A percentile compares a stretch with the other conserved stretches of the same genome.
These are phyloP conservation scores for Clonostachys sp. DNA, from an alignment of 2,329 filamentous ascomycete species.

Conservation along the genomic window DNA sequence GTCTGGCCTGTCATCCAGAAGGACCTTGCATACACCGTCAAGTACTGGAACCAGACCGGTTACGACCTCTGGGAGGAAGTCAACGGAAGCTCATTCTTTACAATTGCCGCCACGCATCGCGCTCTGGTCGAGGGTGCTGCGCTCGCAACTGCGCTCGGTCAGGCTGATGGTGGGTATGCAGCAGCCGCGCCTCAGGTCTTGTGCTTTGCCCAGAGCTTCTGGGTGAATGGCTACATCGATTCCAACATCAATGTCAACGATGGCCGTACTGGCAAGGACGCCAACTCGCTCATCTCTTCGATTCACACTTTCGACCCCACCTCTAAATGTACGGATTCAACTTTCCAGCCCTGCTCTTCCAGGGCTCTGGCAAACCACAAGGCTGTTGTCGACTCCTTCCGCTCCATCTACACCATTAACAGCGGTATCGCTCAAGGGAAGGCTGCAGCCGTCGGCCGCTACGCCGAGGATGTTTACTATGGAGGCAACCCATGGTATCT, in stretches of 20 bases:
- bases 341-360: conserved; percentile 75
- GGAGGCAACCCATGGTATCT: conserved; percentile 82
- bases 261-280: conserved; percentile 64
- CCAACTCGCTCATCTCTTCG: conserved; percentile 62
- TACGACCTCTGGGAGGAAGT: conserved; percentile 87
- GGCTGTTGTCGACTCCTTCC: conserved; percentile 70
- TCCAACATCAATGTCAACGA: conserved; percentile 65
- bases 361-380: conserved; percentile 72
- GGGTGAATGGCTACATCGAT: conserved; percentile 59
- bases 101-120: conserved; percentile 59
- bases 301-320: conserved; percentile 68
- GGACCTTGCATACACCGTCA: conserved; percentile 69
- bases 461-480: conserved; percentile 70
- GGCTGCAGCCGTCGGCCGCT: conserved; percentile 61
- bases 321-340: conserved; percentile 60
- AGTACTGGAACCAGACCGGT: conserved; percentile 64
- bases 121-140: conserved; percentile 62
- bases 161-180: conserved; percentile 55
- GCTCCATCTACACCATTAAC: conserved; percentile 65
- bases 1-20: conserved; percentile 74
- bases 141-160: conserved; percentile 60
- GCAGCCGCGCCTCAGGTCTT: conserved; percentile 65
- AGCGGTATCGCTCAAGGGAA: conserved; percentile 52
- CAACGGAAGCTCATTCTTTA: conserved; percentile 74
- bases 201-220: conserved; percentile 72